phyloP scores from a whole-genome alignment of 1,284 basidiomycete species.

The Neonothopanus nambi region DNA sequence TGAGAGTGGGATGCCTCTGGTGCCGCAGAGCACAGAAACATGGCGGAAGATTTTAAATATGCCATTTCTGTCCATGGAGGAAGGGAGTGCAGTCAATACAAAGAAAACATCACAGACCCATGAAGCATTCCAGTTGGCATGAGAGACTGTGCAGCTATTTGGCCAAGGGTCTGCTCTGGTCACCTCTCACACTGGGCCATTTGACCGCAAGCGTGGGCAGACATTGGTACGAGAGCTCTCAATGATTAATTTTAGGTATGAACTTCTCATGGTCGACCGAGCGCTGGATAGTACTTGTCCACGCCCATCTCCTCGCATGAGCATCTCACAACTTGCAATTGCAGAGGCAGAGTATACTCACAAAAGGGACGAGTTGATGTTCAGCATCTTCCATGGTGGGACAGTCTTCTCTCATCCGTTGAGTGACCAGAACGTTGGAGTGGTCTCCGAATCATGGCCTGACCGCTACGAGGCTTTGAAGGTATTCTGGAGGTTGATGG shows the following conservation, averaged over 20 bases:
- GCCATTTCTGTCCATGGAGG: background rate
- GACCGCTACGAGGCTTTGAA: background rate
- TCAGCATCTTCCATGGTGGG: background rate
- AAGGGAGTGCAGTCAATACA: background rate
- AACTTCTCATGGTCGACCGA: background rate
- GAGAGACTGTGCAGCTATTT: background rate
- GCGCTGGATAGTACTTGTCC: background rate
- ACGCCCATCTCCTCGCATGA: background rate
- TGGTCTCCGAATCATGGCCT: background rate
- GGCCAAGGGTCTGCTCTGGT: background rate
- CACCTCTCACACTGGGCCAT: background rate
- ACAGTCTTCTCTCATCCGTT: background rate
- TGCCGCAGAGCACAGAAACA: background rate
- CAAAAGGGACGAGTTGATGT: background rate
- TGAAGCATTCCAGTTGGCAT: no score
- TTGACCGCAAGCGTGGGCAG: background rate
- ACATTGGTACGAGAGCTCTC: background rate
- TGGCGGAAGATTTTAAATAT: constrained; percentile 6
- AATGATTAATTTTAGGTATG: background rate
- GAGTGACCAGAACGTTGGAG: background rate
- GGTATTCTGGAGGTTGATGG: background rate
- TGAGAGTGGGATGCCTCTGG: background rate
- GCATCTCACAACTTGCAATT: background rate
- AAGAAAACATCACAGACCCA: background rate
- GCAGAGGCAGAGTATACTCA: background rate